Conservation (phyloP, 2,329 filamentous ascomycete genomes). For the Beauveria sp. region DNA sequence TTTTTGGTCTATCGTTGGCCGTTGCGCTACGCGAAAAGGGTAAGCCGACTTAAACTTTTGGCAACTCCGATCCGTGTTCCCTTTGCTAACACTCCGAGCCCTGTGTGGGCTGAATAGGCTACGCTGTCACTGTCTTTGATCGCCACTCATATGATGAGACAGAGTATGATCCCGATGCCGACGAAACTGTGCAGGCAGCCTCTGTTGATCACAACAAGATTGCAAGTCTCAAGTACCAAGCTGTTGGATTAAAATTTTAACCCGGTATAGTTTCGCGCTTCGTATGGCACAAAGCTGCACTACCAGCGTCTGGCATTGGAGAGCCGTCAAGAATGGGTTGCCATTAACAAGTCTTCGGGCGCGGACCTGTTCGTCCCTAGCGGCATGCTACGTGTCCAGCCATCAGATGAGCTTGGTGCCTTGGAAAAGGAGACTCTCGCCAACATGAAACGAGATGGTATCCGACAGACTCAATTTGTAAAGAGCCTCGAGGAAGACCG, state of each 20-base stretch:
- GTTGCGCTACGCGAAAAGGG: conserved; percentile 17
- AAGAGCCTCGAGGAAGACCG: conserved; percentile 15
- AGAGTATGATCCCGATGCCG: conserved; percentile 14
- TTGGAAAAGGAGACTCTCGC: conserved; percentile 19
- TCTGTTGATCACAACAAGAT: conserved; percentile 22
- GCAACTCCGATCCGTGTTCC: neutral
- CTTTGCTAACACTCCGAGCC: neutral
- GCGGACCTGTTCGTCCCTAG: conserved; percentile 15
- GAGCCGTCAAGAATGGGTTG: conserved; percentile 18
- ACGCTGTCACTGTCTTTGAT: conserved; percentile 18
- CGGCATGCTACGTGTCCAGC: conserved; percentile 22
- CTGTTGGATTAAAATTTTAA: neutral
- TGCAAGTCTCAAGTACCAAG: conserved; percentile 6
- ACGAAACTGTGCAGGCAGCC: conserved; percentile 15
- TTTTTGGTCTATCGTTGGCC: conserved; percentile 20
- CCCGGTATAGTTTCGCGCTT: conserved; percentile 17
- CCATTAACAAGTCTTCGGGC: conserved; percentile 13
- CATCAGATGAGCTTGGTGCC: conserved; percentile 13
- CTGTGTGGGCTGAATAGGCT: neutral
- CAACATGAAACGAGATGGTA: conserved; percentile 18
- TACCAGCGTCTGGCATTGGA: conserved; percentile 20
- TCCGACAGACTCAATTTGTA: conserved; percentile 18
- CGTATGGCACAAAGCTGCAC: conserved; percentile 18
- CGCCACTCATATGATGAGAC: conserved; percentile 16
- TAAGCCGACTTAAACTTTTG: conserved; percentile 5